Evolutionary conservation across 2,329 filamentous ascomycete species (phyloP), one percentile per base, ranked within the genome.

Genomic region (Aspergillus texensis): DNA sequence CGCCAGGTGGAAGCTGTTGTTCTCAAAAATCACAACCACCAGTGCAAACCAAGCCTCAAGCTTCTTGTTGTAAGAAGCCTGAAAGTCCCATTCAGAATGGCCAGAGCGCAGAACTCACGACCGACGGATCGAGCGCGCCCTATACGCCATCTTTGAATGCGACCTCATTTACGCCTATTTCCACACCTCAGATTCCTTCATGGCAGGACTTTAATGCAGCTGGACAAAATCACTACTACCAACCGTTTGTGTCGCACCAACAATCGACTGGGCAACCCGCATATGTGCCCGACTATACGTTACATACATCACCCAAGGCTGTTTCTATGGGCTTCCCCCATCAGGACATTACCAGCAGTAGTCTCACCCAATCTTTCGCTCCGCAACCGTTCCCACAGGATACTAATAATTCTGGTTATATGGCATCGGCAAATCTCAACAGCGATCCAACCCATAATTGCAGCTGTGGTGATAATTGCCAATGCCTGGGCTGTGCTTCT

Each of bases 401-500:
- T 21, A 24, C 57, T 14, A 30, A 60, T 30, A 56, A 63, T 53
- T 57, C 54, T 56, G 52, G 32, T 19, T 66, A 65, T 58, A 62
- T 58, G 36, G 41, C 56, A 36, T 43, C 58, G 36, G 57, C 50
- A 56, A 60, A 62, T 24, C 58, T 67, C 12, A 56, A 55, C 6
- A 62, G 64, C 11, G 70, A 75, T 21, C 59, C 70, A n/a, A 70
- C 66, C 14, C 73, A 78, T 65, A 73, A 75, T 10, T 83, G 81
- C 62, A 72, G 70, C 48, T 83, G 81, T 64, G 81, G 81, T 26
- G 77, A 81, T 56, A 73, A 73, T 8, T 83, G 81, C 61, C 76
- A 82, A 65, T 83, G 81, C 65, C 66, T 82, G 34, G 81, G 79
- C 19, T 83, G 81, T 68, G 76, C 78, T 19, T 72, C 77, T 43